phyloP scores from a whole-genome alignment of 169 alveolate genomes.

The Neospora caninum region DNA sequence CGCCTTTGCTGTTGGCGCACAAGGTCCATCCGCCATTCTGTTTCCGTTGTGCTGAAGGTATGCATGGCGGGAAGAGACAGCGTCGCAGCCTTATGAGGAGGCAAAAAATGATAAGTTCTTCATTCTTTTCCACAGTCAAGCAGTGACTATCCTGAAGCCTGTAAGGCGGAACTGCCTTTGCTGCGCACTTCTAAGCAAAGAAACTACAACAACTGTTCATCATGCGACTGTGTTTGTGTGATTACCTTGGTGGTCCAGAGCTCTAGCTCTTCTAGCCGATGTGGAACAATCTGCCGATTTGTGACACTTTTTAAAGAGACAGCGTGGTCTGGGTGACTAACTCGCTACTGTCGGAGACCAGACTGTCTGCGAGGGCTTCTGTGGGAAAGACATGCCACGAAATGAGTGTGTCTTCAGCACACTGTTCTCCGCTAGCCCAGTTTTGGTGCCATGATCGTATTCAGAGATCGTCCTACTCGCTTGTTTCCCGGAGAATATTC shows the following conservation, averaged over 20 bases:
- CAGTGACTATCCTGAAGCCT: neutral
- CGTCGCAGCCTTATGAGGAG: neutral
- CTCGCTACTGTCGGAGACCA: neutral
- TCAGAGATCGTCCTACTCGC: neutral
- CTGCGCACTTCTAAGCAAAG: neutral
- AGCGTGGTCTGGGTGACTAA: neutral
- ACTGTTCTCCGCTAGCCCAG: neutral
- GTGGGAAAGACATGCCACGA: neutral
- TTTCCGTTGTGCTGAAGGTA: neutral
- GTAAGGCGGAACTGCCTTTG: neutral
- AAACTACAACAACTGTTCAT: neutral
- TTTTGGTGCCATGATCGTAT: neutral
- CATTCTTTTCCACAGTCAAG: neutral
- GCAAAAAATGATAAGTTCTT: neutral
- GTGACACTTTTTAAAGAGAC: neutral
- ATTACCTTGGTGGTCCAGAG: neutral
- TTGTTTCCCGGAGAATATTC: neutral
- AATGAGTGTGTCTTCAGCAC: neutral
- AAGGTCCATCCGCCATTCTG: constrained; percentile 1
- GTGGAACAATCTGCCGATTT: neutral
- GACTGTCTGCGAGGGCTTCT: neutral
- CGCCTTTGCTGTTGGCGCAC: constrained; percentile 5
- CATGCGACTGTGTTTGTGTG: neutral
- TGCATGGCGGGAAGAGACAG: neutral
- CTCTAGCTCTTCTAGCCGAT: neutral